Evolutionary conservation across 441 rosid species (phyloP).

Genomic region (Populus hybrid): DNA sequence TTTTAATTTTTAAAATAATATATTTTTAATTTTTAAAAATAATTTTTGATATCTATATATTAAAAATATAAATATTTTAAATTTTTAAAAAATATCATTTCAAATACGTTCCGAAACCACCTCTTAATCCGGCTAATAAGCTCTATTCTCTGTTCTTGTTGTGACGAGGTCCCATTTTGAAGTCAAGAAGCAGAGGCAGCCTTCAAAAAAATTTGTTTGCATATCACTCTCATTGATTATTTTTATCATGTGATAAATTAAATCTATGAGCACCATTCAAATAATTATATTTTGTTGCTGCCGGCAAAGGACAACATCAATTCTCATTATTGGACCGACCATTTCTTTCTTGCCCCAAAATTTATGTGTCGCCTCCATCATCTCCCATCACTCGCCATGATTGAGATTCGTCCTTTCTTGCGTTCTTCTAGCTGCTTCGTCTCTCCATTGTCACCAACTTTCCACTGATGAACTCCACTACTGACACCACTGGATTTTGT

Average conservation of each 20-base stretch:
- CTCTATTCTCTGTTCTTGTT: background rate
- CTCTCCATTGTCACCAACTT: background rate
- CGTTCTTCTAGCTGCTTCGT: background rate
- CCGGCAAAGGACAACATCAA: background rate
- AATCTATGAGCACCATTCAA: background rate
- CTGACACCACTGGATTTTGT: no score
- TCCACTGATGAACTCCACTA: background rate
- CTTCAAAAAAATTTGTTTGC: no score
- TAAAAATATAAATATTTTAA: no score
- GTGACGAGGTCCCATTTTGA: background rate
- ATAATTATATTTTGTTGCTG: background rate
- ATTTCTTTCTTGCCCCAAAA: background rate
- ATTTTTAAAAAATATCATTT: no score
- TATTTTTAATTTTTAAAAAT: no score
- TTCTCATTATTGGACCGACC: slow-evolving; percentile 10
- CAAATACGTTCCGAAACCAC: no score
- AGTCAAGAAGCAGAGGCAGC: background rate
- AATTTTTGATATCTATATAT: no score
- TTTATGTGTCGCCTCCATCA: background rate
- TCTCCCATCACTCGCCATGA: background rate
- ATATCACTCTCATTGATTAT: background rate
- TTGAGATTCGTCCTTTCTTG: background rate
- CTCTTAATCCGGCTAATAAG: background rate
- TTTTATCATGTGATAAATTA: background rate
- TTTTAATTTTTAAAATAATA: no score